Evolutionary conservation across 202 grass and related monocot genomes (phyloP).

Genomic region (Panicum virgatum): DNA sequence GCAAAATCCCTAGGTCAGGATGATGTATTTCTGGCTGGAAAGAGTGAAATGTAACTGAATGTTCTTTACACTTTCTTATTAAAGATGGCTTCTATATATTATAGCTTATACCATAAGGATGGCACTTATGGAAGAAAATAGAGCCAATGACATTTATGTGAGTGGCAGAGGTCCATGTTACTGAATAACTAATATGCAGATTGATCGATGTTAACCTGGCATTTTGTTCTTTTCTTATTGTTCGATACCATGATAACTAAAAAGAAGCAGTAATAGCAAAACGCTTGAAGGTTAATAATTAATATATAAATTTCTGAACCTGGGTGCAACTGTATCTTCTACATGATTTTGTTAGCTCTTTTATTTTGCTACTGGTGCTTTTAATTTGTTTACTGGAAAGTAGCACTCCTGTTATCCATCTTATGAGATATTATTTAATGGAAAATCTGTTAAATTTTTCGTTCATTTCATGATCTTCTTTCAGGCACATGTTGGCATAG

Average conservation of each 20-base stretch:
- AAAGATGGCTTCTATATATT: background rate
- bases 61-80: slow-evolving; percentile 7
- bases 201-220: background rate
- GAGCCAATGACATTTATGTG: background rate
- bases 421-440: slow-evolving; percentile 30
- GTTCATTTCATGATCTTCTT: slow-evolving; percentile 28
- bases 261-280: background rate
- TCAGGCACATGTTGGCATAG: slow-evolving; percentile 95
- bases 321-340: background rate
- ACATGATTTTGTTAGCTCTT: background rate
- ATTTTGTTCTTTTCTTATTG: slow-evolving; percentile 32
- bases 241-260: background rate
- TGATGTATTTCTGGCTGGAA: background rate
- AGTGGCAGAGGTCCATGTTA: background rate
- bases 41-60: background rate
- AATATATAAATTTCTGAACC: slow-evolving; percentile 14
- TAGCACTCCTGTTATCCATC: background rate
- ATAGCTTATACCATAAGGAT: background rate
- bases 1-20: background rate
- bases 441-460: background rate
- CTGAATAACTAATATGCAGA: slow-evolving; percentile 1
- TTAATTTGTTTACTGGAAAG: slow-evolving; percentile 29
- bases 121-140: background rate
- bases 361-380: background rate
- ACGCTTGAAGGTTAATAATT: background rate